phyloP scores from a whole-genome alignment of 2,329 filamentous ascomycete genomes.

The Hypoxylon sp. region DNA sequence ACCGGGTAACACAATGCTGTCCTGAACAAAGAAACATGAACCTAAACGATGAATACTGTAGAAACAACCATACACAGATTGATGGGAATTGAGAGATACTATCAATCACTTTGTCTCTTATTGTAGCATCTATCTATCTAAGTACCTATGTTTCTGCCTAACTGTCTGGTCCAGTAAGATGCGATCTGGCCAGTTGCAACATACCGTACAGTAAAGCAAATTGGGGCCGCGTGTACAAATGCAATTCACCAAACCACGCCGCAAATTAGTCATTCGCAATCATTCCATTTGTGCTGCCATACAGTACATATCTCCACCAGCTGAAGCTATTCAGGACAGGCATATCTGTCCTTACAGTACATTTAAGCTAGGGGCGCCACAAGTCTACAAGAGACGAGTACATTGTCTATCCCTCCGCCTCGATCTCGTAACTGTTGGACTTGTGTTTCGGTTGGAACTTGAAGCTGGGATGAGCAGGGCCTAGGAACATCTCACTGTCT shows the following conservation, averaged over 20 bases:
- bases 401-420: constrained; percentile 74
- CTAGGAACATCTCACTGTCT: constrained; percentile 94
- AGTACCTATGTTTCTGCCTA: constrained; percentile 12
- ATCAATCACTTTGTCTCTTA: background rate
- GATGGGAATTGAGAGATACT: background rate
- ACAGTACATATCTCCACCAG: constrained; percentile 3
- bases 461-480: constrained; percentile 90
- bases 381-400: constrained; percentile 1
- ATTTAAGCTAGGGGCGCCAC: background rate
- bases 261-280: constrained; percentile 18
- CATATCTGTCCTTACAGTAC: constrained; percentile 13
- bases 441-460: constrained; percentile 98
- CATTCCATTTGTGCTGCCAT: constrained; percentile 15
- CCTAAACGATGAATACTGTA: background rate
- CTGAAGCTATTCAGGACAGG: background rate
- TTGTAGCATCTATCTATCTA: background rate
- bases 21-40: background rate
- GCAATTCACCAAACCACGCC: constrained; percentile 15
- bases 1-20: background rate
- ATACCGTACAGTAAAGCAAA: constrained; percentile 11
- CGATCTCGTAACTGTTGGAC: constrained; percentile 89
- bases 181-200: constrained; percentile 35
- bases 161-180: constrained; percentile 6
- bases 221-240: constrained; percentile 26
- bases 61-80: background rate